A percentile compares a stretch with the other conserved stretches of the same genome.
phyloP scores from a whole-genome alignment of 495 filamentous ascomycete genomes.

The Trypethelium eluteriae region DNA sequence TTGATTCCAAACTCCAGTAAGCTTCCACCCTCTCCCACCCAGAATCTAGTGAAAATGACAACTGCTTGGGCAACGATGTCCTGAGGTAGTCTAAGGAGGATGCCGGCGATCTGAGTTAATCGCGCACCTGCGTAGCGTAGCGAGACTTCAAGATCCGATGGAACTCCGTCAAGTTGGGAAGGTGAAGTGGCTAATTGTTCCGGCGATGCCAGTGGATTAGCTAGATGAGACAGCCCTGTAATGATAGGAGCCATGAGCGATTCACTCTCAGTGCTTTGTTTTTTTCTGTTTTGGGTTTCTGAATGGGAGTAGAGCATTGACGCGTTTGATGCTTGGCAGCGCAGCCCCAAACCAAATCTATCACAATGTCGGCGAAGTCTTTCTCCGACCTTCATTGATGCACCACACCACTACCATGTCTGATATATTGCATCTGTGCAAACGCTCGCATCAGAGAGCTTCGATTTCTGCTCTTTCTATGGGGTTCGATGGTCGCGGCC shows the following conservation, averaged over 20 bases:
- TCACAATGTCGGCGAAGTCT: not conserved
- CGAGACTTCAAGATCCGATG: slow-evolving; percentile 67
- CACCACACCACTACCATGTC: not conserved
- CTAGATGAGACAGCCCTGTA: slow-evolving; percentile 46
- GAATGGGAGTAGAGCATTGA: not conserved
- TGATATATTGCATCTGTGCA: not conserved
- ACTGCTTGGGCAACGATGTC: slow-evolving; percentile 83
- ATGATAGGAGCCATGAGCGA: slow-evolving; percentile 21
- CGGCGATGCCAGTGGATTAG: slow-evolving; percentile 78
- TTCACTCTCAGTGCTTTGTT: not conserved
- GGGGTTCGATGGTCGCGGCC: not conserved
- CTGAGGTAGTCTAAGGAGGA: slow-evolving; percentile 78
- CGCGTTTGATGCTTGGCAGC: no score
- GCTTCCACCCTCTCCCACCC: slow-evolving; percentile 63
- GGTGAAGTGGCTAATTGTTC: slow-evolving; percentile 67
- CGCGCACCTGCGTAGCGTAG: slow-evolving; percentile 60
- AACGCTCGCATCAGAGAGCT: not conserved
- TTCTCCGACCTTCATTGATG: not conserved
- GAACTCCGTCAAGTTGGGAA: slow-evolving; percentile 61
- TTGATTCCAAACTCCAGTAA: slow-evolving; percentile 49
- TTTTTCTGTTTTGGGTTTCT: not conserved
- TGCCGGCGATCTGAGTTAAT: slow-evolving; percentile 80
- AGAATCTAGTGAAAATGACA: slow-evolving; percentile 83
- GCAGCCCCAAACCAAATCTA: no score
- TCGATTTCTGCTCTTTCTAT: not conserved